Base-by-base conservation (phyloP, 2,329 filamentous ascomycete species). In the Colletotrichum sp. region DNA sequence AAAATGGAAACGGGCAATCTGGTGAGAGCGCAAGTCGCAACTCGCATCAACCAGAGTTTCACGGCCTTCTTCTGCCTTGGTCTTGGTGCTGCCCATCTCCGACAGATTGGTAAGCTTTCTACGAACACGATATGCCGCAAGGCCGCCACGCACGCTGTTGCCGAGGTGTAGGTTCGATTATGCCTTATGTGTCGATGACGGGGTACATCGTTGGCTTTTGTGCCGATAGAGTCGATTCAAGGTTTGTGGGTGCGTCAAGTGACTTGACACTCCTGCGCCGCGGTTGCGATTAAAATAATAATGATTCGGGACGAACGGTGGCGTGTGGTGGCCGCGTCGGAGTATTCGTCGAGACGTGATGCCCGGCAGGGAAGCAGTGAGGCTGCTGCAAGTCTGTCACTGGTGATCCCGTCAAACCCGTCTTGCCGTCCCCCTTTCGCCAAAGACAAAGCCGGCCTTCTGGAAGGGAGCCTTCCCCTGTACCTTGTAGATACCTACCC, bases 1-100 rank as follows among this genome's bases (percentile, higher is more conserved):
- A 64, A 48, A 71, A 71, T 70, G 71, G 67, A 65, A 74, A 74
- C 71, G 26, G 16, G 32, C 56, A 62, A 32, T 61, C 32, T 69
- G 34, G 28, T 26, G 16, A 63, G 14, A 28, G 32, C 55, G 24
- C 21, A 24, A 24, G 34, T 63, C 34, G 61, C 34, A 43, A 38
- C 61, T 24, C 61, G 32, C 61, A n/a, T 24, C 32, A 24, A 65
- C 38, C 24, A 74, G 58, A 65, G 67, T 71, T 71, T 59, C 71
- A 65, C 24, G 21, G 48, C 67, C 34, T 14, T 38, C 61, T 43
- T 64, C 38, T 63, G 61, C 61, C 61, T 43, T 63, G 61, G 61
- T 28, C 26, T 64, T 30, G 21, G 24, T 64, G 34, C 62, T n/a
- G 26, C 26, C 56, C 36, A 30, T 36, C 65, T 38, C 30, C 64